Conservation (phyloP, 2,329 filamentous ascomycete species). For the Blastomyces gilchristii region DNA sequence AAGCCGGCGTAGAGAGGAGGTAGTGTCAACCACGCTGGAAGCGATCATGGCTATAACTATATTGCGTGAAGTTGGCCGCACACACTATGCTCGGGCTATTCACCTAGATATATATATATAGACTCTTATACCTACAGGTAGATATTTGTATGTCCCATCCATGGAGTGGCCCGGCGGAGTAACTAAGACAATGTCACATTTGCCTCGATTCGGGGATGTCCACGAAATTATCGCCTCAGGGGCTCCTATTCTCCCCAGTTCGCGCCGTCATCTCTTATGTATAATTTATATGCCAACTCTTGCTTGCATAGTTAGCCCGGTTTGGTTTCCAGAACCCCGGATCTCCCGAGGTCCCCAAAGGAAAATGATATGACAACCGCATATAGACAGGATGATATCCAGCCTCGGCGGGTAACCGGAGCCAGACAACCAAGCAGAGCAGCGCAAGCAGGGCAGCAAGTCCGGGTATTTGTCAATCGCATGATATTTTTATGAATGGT, state of each 20-base stretch:
- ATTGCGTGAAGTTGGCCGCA: background rate
- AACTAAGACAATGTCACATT: background rate
- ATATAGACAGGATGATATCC: no score
- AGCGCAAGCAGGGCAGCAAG: no score
- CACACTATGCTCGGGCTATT: background rate
- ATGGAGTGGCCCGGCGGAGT: background rate
- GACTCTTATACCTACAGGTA: background rate
- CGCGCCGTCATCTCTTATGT: background rate
- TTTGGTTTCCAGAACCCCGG: background rate
- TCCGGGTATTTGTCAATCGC: no score
- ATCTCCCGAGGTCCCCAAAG: background rate
- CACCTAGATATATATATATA: background rate
- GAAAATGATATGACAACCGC: no score
- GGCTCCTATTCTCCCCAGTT: background rate
- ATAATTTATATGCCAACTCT: background rate
- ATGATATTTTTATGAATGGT: no score
- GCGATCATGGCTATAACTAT: background rate
- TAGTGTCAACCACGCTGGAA: constrained; percentile 5
- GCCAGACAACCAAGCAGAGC: background rate
- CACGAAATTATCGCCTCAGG: background rate
- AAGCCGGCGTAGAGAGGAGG: constrained; percentile 8
- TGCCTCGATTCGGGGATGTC: background rate
- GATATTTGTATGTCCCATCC: background rate
- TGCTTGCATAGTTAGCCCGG: background rate
- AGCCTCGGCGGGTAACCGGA: background rate